Evolutionary conservation across 2,329 filamentous ascomycete genomes (phyloP).

Genomic region (Penicillium sp.): DNA sequence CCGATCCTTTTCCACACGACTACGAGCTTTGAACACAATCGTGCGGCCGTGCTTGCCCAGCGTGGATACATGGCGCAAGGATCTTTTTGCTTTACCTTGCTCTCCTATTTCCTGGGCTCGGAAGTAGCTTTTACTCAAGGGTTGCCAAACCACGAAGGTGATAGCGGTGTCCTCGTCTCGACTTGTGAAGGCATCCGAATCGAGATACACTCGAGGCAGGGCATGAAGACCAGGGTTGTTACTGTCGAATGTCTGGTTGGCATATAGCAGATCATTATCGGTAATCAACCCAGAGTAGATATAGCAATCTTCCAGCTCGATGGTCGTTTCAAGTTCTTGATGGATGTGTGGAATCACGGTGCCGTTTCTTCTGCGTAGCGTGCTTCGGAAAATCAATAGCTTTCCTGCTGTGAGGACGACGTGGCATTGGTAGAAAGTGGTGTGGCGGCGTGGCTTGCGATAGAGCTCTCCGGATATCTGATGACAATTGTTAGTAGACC

Average conservation of each 20-base stretch:
- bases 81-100: conserved; percentile 44
- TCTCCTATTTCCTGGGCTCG: conserved; percentile 42
- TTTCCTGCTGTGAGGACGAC: conserved; percentile 62
- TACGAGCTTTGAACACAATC: conserved; percentile 65
- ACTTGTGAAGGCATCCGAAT: conserved; percentile 59
- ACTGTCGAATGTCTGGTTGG: conserved; percentile 63
- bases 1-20: conserved; percentile 63
- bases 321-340: conserved; percentile 58
- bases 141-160: conserved; percentile 67
- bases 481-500: conserved; percentile 5
- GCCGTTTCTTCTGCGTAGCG: conserved; percentile 56
- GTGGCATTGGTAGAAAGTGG: conserved; percentile 60
- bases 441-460: conserved; percentile 62
- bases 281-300: conserved; percentile 64
- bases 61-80: conserved; percentile 58
- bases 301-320: conserved; percentile 64
- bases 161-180: conserved; percentile 66
- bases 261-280: conserved; percentile 62
- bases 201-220: conserved; percentile 59
- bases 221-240: conserved; percentile 61
- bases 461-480: conserved; percentile 62
- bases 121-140: conserved; percentile 58
- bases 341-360: conserved; percentile 60
- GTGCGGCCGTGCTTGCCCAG: conserved; percentile 61
- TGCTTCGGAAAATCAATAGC: conserved; percentile 62